These are phyloP conservation scores for Annulohypoxylon truncatum DNA, from an alignment of 2,329 filamentous ascomycete genomes.

Conservation along the genomic window DNA sequence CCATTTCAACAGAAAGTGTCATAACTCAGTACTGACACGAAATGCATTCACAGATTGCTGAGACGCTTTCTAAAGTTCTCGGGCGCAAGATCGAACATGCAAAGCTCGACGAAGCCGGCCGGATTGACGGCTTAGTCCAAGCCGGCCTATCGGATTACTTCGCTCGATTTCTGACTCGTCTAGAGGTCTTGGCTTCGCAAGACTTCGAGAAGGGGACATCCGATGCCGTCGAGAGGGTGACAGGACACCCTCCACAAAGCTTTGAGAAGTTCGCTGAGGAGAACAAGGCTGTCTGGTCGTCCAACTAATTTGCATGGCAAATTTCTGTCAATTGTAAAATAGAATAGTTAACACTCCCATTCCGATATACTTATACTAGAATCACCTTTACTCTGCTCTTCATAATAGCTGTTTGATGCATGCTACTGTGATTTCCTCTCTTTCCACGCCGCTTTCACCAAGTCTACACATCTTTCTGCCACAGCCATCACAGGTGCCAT, in stretches of 20 bases:
- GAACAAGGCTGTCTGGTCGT: conserved; percentile 22
- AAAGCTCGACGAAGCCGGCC: conserved; percentile 35
- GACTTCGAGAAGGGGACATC: conserved; percentile 34
- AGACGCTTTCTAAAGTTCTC: conserved; percentile 39
- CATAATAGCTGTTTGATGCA: no score
- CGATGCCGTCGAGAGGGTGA: conserved; percentile 36
- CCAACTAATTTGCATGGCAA: no score
- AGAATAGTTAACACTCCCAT: no score
- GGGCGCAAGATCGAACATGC: conserved; percentile 42
- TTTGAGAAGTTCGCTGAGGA: conserved; percentile 35
- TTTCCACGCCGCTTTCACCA: conserved; percentile 24
- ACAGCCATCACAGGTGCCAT: conserved; percentile 62
- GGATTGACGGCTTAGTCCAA: conserved; percentile 30
- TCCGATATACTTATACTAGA: no score
- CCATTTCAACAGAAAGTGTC: neutral
- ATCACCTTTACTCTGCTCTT: no score
- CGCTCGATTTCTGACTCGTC: conserved; percentile 34
- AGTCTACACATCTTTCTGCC: conserved; percentile 51
- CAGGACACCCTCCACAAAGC: conserved; percentile 37
- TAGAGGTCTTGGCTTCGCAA: conserved; percentile 33
- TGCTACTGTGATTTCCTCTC: no score
- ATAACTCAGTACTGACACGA: conserved; percentile 15
- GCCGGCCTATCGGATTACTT: conserved; percentile 36
- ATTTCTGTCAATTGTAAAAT: no score
- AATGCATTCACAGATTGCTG: conserved; percentile 34